Conservation (phyloP, 768 basidiomycete genomes). For the Pleurotus tuber-regium region DNA sequence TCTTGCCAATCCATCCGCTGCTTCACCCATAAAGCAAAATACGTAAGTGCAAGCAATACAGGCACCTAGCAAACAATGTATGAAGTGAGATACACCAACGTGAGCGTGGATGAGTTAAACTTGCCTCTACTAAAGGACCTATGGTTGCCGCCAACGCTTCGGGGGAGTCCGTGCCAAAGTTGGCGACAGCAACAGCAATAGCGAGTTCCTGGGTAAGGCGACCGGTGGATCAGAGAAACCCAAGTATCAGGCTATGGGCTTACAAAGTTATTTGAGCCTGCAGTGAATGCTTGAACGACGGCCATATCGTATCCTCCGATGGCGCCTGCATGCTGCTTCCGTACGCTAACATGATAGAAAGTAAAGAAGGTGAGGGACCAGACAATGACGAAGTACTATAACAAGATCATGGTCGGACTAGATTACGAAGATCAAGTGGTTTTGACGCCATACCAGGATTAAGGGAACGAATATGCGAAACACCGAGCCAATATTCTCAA, state of each 20-base stretch:
- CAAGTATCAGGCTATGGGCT: constrained; percentile 17
- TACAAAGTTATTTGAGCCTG: constrained; percentile 77
- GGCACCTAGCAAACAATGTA: constrained; percentile 30
- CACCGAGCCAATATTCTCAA: constrained; percentile 71
- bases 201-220: constrained; percentile 60
- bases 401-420: neutral
- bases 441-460: constrained; percentile 34
- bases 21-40: constrained; percentile 52
- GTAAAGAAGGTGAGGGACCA: constrained; percentile 62
- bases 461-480: constrained; percentile 83
- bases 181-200: constrained; percentile 77
- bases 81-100: neutral
- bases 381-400: constrained; percentile 76
- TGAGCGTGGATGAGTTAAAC: neutral
- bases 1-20: constrained; percentile 38
- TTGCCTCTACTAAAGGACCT: constrained; percentile 73
- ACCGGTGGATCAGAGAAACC: neutral
- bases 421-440: too few relatives aligned
- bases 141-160: constrained; percentile 83
- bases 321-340: constrained; percentile 18
- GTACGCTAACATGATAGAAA: constrained; percentile 46
- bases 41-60: constrained; percentile 67
- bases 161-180: constrained; percentile 74
- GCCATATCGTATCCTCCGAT: constrained; percentile 62
- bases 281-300: constrained; percentile 77